Evolutionary conservation across 2,329 filamentous ascomycete genomes (phyloP), one percentile per base, ranked within the genome.

Genomic region (Sarocladiaceae sp.): DNA sequence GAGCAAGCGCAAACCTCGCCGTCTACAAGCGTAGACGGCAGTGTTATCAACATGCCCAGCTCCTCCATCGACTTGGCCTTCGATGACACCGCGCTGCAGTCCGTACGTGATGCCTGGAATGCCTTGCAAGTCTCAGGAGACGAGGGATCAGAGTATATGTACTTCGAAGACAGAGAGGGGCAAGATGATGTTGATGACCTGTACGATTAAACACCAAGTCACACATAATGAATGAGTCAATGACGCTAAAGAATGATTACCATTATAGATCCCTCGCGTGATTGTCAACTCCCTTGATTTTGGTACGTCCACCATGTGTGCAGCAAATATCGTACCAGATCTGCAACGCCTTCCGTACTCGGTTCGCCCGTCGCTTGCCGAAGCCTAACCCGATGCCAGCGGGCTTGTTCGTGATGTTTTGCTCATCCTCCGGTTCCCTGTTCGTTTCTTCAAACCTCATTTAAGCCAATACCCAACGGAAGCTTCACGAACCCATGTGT

Each of bases 81-180:
- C 51, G 79, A 88, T 53, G 91, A 96, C 53, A 58, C 66, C 0
- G 67, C 80, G 2, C 63, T 96, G 9, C 74, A 80, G 6, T 63
- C 77, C 20, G 85, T 95, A 2, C 77, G 77, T 48, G 62, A 74
- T 9, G 79, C 82, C 6, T 97, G 90, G 89, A 69, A 75, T 48
- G 66, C 69, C 40, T 71, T 89, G 3, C 68, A 77, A 51, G 76
- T 73, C 9, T 64, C 67, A 2, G 70, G 73, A 4, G 66, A 61
- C 1, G 66, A 67, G 15, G 60, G 56, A 5, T 53, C 51, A 9
- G 63, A 75, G 34, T 96, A 93, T 55, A 82, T 96, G 76, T 69
- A 75, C 16, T 95, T 95, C 59, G 76, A 83, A 40, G 85, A 93
- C 48, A 75, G 88, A 19, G 82, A 89, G 57, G 74, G 71, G 12